Evolutionary conservation across 306 rosid species (phyloP), one percentile per base, ranked within the genome.

Genomic region (Casuarina glauca): DNA sequence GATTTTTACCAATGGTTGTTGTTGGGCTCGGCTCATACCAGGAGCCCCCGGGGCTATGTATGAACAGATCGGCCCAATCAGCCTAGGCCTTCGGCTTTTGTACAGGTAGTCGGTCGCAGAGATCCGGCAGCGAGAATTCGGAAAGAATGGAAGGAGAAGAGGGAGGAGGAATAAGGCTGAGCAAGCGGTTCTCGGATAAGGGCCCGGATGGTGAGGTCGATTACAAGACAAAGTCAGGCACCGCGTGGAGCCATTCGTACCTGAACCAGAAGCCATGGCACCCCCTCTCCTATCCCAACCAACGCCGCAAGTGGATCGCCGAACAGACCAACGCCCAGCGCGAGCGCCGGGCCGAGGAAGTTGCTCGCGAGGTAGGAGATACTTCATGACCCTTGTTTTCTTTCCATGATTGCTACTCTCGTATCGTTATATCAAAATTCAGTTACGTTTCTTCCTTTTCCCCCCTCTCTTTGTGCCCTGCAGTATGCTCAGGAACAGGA

Each of bases 241-340:
- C 97, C 0, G 98, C 98, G 0, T 94, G 98, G 97, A 94, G 98
- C 86, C 98, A 94, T 73, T 89, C 93, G 0, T 94, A 77, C 79
- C 92, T 94, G 11, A 94, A 94, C 79, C 97, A 94, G 87, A 94
- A 94, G 91, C 97, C 97, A 45, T 94, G 98, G 98, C 98, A 94
- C 74, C 98, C 97, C 75, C 94, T 94, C 45, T 94, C 98, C 52
- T 94, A 94, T 85, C 98, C 98, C 36, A 94, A 94, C 77, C 98
- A 94, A 73, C 97, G 97, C 75, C 97, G 97, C 77, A 95, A 91
- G 85, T 95, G 98, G 98, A 95, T 95, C 79, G 96, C 97, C 79
- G 98, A 95, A 77, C 98, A 95, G 74, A 89, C 94, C 58, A 91
- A 92, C 80, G 85, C 91, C 75, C 82, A 88, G 12, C 87, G 74